phyloP scores from a whole-genome alignment of 1,284 basidiomycete genomes.

The Tylopilus sp. region DNA sequence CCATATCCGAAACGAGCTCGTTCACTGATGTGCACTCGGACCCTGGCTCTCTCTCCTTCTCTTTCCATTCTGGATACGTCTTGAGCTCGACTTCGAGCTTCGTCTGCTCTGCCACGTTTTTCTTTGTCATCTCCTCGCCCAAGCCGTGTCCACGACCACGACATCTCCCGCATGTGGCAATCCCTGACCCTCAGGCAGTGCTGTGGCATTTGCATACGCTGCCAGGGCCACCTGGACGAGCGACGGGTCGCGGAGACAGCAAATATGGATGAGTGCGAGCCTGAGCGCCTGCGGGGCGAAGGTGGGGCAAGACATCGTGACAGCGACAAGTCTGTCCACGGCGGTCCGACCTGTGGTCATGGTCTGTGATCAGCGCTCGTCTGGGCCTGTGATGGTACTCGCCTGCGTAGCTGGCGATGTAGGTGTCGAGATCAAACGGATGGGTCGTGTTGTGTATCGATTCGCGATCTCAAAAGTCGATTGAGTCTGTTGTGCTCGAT shows the following conservation, averaged over 20 bases:
- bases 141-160: slow-evolving; percentile 50
- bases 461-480: slow-evolving; percentile 26
- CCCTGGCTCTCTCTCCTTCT: slow-evolving; percentile 41
- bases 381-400: background rate
- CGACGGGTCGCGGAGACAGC: slow-evolving; percentile 54
- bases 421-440: slow-evolving; percentile 72
- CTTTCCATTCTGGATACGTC: slow-evolving; percentile 28
- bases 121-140: slow-evolving; percentile 59
- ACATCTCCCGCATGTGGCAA: slow-evolving; percentile 48
- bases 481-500: slow-evolving; percentile 13
- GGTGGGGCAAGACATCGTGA: slow-evolving; percentile 57
- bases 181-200: slow-evolving; percentile 36
- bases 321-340: slow-evolving; percentile 60
- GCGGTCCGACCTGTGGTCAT: slow-evolving; percentile 55
- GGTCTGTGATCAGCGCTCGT: background rate
- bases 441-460: slow-evolving; percentile 39
- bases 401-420: slow-evolving; percentile 34
- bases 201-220: slow-evolving; percentile 52
- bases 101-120: slow-evolving; percentile 60
- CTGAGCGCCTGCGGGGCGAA: slow-evolving; percentile 66
- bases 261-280: slow-evolving; percentile 58
- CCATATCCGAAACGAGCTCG: slow-evolving; percentile 37
- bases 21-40: slow-evolving; percentile 52
- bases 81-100: slow-evolving; percentile 45
- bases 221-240: slow-evolving; percentile 53